These are phyloP conservation scores for Exophiala sp. DNA, from an alignment of 2,329 filamentous ascomycete species.

Conservation along the genomic window DNA sequence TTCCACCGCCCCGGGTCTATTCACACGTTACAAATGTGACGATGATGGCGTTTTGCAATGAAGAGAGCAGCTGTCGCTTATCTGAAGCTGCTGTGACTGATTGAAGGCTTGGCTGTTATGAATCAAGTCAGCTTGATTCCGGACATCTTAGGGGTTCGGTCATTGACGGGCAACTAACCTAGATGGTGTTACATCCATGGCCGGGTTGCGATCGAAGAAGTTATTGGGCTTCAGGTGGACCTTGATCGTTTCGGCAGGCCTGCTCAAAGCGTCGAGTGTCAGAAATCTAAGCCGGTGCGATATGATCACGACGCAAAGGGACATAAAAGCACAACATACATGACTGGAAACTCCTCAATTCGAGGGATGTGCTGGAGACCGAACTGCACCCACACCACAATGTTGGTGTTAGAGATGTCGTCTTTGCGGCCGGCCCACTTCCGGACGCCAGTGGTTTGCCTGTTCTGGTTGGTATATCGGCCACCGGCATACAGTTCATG, in stretches of 20 bases:
- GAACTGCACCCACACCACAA: conserved; percentile 54
- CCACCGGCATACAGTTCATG: conserved; percentile 50
- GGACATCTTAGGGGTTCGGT: too few species aligned
- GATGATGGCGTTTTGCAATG: too few species aligned
- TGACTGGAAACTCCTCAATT: conserved; percentile 62
- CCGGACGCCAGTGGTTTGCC: conserved; percentile 48
- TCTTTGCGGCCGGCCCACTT: conserved; percentile 46
- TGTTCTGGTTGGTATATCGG: conserved; percentile 53
- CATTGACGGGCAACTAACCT: too few species aligned
- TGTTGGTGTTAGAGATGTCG: conserved; percentile 42
- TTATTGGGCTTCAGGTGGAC: neutral
- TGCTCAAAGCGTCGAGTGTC: neutral
- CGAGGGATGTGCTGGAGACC: conserved; percentile 60
- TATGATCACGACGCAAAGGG: too few species aligned
- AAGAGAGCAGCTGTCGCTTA: too few species aligned
- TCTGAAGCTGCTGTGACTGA: too few species aligned
- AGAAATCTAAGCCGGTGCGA: too few species aligned
- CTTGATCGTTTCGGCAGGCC: neutral
- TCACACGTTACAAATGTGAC: too few species aligned
- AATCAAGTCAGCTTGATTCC: too few species aligned
- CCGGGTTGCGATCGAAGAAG: neutral
- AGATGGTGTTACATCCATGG: neutral
- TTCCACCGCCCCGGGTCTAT: too few species aligned
- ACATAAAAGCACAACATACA: too few species aligned
- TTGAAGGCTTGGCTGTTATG: too few species aligned